Evolutionary conservation across 257 asterid species (phyloP).

Genomic region (Euphrasia confusa): DNA sequence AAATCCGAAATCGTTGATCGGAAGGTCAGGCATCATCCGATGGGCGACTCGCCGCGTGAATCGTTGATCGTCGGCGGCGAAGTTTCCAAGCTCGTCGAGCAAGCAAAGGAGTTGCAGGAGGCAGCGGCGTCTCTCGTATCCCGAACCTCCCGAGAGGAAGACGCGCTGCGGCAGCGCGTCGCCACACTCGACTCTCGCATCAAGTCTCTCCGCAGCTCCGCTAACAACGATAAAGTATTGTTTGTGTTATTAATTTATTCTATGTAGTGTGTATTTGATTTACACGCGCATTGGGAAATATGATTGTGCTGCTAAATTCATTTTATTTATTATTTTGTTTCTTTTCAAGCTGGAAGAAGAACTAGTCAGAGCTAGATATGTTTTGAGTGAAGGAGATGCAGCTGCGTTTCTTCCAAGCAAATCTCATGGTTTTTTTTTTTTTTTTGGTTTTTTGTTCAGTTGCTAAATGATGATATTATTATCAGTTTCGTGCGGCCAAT

Average conservation of each 20-base stretch:
- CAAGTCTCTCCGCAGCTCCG: slow-evolving; percentile 47
- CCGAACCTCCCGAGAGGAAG: slow-evolving; percentile 73
- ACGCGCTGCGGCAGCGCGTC: slow-evolving; percentile 81
- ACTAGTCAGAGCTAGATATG: slow-evolving; percentile 60
- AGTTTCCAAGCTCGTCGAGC: slow-evolving; percentile 56
- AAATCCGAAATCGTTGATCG: slow-evolving; percentile 35
- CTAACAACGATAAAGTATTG: slow-evolving; percentile 50
- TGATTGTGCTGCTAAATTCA: slow-evolving; percentile 1
- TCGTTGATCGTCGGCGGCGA: slow-evolving; percentile 36
- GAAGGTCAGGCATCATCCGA: slow-evolving; percentile 27
- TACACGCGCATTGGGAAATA: slow-evolving; percentile 25
- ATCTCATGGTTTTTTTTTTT: slow-evolving; percentile 71
- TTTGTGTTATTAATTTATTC: too few species aligned
- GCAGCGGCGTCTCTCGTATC: slow-evolving; percentile 72
- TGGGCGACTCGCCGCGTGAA: slow-evolving; percentile 62
- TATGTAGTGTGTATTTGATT: neutral
- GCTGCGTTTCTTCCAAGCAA: slow-evolving; percentile 92
- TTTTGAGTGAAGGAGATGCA: slow-evolving; percentile 92
- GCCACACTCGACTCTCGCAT: slow-evolving; percentile 64
- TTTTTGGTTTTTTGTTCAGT: neutral
- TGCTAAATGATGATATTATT: neutral
- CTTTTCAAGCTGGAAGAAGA: slow-evolving; percentile 70
- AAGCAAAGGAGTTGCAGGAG: slow-evolving; percentile 91
- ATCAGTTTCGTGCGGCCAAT: slow-evolving; percentile 13
- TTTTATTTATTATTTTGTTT: neutral